Conservation (phyloP, 139 green algal genomes). For the Penium margaritaceum region DNA sequence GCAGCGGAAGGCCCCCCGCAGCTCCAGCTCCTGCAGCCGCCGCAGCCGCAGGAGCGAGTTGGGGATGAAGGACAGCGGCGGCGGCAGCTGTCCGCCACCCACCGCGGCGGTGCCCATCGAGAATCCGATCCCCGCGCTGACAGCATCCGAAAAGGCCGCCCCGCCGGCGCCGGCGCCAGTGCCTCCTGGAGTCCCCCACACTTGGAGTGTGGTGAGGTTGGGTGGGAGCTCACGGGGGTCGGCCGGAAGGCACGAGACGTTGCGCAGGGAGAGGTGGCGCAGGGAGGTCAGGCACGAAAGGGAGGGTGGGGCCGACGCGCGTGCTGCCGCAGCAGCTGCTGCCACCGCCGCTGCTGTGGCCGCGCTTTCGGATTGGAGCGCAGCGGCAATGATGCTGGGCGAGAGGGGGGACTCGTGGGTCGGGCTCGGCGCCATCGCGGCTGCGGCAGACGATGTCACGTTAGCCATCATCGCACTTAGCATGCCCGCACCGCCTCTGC, state of each 20-base stretch:
- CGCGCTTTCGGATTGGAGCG: no score
- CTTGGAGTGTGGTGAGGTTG: slow-evolving; percentile 1
- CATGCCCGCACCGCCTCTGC: no score
- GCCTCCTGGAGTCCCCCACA: neutral
- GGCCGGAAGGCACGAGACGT: slow-evolving; percentile 6
- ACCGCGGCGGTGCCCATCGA: no score
- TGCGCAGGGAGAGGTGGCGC: neutral
- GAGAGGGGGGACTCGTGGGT: no score
- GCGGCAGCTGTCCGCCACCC: slow-evolving; percentile 14
- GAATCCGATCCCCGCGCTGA: no score
- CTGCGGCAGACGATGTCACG: no score
- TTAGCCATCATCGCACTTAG: no score
- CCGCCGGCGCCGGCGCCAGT: neutral
- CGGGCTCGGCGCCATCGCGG: no score
- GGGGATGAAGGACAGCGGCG: neutral
- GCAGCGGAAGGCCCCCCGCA: neutral
- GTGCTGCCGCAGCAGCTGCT: no score
- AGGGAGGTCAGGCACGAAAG: neutral
- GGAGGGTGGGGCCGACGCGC: slow-evolving; percentile 6
- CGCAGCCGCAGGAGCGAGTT: slow-evolving; percentile 12
- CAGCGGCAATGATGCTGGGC: no score
- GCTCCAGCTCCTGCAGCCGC: neutral
- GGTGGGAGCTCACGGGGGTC: neutral
- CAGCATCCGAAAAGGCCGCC: no score
- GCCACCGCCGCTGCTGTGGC: no score